Evolutionary conservation across 306 rosid species (phyloP), one percentile per base, ranked within the genome.

Genomic region (Casuarina cunninghamiana): DNA sequence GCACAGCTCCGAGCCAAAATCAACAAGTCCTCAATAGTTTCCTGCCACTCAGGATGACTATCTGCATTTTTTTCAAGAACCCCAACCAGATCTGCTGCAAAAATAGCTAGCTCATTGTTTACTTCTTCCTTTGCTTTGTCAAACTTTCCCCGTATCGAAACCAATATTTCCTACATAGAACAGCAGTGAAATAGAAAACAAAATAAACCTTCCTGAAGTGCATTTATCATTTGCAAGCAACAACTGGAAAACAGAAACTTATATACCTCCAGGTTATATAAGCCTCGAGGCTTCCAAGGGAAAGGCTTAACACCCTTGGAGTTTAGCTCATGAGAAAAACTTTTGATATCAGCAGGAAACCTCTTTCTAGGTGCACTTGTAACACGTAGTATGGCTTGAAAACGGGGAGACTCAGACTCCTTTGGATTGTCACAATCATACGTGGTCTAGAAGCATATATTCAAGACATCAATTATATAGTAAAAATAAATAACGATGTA

Each of bases 351-450:
- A 0, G 89, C 54, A 67, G 97, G 99, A 87, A 84, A 78, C 86
- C 91, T 91, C 90, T 92, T 95, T 74, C 97, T 88, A 15, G 99
- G 99, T 65, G 97, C 99, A 88, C 94, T 95, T 39, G 99, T 95
- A 80, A 91, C 85, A 13, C 99, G 96, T 43, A 95, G 84, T 81
- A 95, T 88, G 71, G 99, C 99, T 93, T 95, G 97, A 88, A 95
- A 95, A 78, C 99, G 99, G 16, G 99, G 99, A 85, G 99, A 95
- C 81, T 95, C 99, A 5, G 97, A 93, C 88, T 95, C 99, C 89
- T 95, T 95, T 8, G 97, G 97, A 80, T 95, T 95, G 79, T 95
- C 99, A 79, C 88, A 93, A 77, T 95, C 99, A 80, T 87, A 95
- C 57, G 94, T 48, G 48, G 86, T 70, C 99, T 91, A 85, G 82